Conservation (phyloP, 192 early-diverging fungal genomes). For the Fimicolochytrium jonesii region DNA sequence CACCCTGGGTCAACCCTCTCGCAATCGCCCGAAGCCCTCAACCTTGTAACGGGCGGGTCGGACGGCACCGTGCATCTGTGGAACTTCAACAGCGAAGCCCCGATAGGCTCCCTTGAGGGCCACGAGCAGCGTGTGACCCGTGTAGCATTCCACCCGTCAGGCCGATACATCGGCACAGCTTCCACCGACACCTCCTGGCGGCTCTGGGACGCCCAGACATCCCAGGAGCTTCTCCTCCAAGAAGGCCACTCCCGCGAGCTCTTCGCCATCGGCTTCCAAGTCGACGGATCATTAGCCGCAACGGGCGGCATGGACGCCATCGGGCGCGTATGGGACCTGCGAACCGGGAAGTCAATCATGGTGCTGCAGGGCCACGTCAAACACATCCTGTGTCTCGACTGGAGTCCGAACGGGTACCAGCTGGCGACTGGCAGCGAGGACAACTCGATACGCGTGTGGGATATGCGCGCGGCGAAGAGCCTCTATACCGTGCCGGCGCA, state of each 20-base stretch:
- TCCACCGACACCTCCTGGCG: conserved; percentile 90
- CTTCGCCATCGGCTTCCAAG: conserved; percentile 87
- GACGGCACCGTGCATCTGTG: conserved; percentile 79
- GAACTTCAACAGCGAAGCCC: conserved; percentile 71
- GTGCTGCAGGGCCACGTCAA: conserved; percentile 88
- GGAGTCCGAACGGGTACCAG: conserved; percentile 89
- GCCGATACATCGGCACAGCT: conserved; percentile 70
- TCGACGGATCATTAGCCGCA: conserved; percentile 84
- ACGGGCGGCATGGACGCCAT: conserved; percentile 92
- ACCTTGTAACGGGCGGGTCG: conserved; percentile 80
- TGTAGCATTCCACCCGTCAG: conserved; percentile 88
- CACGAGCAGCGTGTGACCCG: conserved; percentile 80
- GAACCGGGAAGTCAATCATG: conserved; percentile 86
- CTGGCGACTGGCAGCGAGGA: conserved; percentile 89
- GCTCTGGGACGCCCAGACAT: conserved; percentile 86
- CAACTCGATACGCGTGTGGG: conserved; percentile 89
- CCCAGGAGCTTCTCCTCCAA: conserved; percentile 77
- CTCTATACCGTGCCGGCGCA: conserved; percentile 89
- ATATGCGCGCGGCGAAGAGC: conserved; percentile 72
- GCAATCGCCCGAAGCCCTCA: conserved; percentile 51
- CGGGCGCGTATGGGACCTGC: conserved; percentile 92
- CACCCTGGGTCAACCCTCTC: conserved; percentile 74
- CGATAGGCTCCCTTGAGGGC: conserved; percentile 72
- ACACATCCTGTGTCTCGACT: conserved; percentile 83
- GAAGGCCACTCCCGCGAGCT: conserved; percentile 94